phyloP scores from a whole-genome alignment of 768 basidiomycete genomes.

The Pisolithus marmoratus region DNA sequence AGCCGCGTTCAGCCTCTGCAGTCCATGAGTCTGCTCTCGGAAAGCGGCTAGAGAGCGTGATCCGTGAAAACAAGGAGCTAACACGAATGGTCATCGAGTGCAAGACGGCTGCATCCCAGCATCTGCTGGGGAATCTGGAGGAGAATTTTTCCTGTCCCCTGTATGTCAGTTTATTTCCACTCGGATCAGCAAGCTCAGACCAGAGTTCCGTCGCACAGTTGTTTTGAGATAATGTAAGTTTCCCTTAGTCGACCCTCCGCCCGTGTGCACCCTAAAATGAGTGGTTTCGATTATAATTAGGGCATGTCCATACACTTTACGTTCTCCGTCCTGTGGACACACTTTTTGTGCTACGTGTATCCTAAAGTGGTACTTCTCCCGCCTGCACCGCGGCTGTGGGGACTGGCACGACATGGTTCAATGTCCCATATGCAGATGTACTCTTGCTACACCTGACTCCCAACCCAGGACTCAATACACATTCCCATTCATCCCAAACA shows the following conservation, averaged over 20 bases:
- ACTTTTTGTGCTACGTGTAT: conserved; percentile 65
- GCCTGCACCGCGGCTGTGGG: conserved; percentile 56
- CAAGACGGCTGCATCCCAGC: conserved; percentile 26
- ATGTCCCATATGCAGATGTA: conserved; percentile 60
- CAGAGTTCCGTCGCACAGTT: conserved; percentile 33
- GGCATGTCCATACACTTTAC: conserved; percentile 53
- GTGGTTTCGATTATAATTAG: conserved; percentile 17
- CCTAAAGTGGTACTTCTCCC: conserved; percentile 65
- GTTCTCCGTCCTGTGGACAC: conserved; percentile 56
- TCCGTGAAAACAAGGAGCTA: conserved; percentile 39
- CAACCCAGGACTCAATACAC: conserved; percentile 44
- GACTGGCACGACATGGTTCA: conserved; percentile 64
- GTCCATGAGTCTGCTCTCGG: conserved; percentile 34
- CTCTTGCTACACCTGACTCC: conserved; percentile 46
- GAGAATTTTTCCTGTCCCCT: conserved; percentile 61
- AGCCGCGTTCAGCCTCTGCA: conserved; percentile 29
- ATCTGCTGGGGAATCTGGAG: conserved; percentile 48
- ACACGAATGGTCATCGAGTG: conserved; percentile 35
- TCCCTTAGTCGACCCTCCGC: neutral
- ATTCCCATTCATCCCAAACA: conserved; percentile 62
- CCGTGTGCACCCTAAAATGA: neutral
- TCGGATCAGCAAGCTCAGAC: conserved; percentile 6
- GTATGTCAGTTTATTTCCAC: conserved; percentile 34
- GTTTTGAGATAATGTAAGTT: conserved; percentile 53
- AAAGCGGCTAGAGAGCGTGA: conserved; percentile 33